These are phyloP conservation scores for Nyssa sinensis DNA, from an alignment of 148 eudicot genomes.

Conservation along the genomic window DNA sequence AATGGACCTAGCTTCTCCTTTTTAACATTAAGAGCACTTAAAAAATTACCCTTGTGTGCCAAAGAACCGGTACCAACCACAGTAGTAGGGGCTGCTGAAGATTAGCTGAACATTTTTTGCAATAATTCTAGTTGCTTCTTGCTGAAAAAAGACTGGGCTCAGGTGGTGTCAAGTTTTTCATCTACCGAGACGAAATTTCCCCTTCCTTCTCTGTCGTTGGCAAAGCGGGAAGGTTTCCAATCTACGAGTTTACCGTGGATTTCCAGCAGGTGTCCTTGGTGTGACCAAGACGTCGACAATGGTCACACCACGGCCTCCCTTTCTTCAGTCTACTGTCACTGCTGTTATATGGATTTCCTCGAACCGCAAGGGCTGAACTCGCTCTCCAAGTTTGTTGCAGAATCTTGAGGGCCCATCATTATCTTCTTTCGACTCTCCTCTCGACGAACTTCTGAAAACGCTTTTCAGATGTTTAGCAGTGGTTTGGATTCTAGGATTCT, in stretches of 20 bases:
- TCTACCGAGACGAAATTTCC: no score
- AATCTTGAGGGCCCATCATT: background rate
- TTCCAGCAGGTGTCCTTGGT: background rate
- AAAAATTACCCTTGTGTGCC: background rate
- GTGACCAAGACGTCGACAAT: background rate
- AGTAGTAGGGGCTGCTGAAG: background rate
- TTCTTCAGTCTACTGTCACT: background rate
- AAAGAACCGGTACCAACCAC: background rate
- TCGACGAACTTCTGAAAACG: slow-evolving; percentile 3
- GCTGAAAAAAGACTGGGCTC: no score
- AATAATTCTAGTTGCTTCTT: no score
- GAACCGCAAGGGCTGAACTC: background rate
- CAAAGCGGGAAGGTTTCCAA: background rate
- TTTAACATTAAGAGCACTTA: no score
- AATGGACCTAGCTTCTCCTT: no score
- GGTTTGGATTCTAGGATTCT: background rate
- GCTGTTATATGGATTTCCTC: background rate
- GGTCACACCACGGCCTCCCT: background rate
- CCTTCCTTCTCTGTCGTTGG: no score
- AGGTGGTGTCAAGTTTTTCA: no score
- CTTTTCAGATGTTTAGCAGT: background rate
- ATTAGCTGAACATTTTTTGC: no score
- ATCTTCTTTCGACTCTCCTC: background rate
- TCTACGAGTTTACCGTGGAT: background rate
- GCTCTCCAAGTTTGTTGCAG: background rate